These are phyloP conservation scores for Tuber calosporum DNA, from an alignment of 495 filamentous ascomycete genomes.

Conservation along the genomic window DNA sequence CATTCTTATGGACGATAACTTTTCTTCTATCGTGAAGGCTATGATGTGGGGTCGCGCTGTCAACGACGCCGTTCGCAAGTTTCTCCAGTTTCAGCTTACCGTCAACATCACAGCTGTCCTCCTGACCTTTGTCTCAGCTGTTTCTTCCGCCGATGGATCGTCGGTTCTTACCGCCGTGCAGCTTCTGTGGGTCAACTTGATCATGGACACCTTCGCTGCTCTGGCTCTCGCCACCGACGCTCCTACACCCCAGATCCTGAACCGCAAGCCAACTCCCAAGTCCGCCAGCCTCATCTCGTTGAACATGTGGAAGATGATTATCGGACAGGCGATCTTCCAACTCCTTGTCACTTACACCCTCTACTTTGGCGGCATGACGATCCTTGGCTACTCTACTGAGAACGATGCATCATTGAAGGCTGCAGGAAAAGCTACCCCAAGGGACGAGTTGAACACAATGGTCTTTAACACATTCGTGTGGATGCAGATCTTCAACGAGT, in stretches of 20 bases:
- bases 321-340: constrained; percentile 78
- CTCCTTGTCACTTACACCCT: constrained; percentile 69
- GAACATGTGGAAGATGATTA: constrained; percentile 96
- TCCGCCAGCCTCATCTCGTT: constrained; percentile 66
- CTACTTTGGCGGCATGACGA: constrained; percentile 60
- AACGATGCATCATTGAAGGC: constrained; percentile 41
- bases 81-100: constrained; percentile 85
- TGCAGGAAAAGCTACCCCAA: not conserved
- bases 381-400: constrained; percentile 52
- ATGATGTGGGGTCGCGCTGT: constrained; percentile 86
- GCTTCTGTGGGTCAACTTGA: constrained; percentile 85
- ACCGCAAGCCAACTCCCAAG: constrained; percentile 79
- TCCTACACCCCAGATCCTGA: constrained; percentile 66
- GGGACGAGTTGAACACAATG: constrained; percentile 56
- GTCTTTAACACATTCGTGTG: constrained; percentile 94
- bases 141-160: constrained; percentile 57
- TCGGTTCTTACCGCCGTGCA: constrained; percentile 81
- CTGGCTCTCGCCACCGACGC: constrained; percentile 80
- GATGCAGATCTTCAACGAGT: constrained; percentile 96
- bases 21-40: constrained; percentile 78
- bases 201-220: constrained; percentile 89
- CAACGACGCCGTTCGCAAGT: constrained; percentile 85
- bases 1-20: constrained; percentile 88
- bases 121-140: constrained; percentile 74
- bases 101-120: constrained; percentile 84